These are phyloP conservation scores for Debaryomycetaceae sp. DNA, from an alignment of 1,139 yeast species.

Conservation along the genomic window DNA sequence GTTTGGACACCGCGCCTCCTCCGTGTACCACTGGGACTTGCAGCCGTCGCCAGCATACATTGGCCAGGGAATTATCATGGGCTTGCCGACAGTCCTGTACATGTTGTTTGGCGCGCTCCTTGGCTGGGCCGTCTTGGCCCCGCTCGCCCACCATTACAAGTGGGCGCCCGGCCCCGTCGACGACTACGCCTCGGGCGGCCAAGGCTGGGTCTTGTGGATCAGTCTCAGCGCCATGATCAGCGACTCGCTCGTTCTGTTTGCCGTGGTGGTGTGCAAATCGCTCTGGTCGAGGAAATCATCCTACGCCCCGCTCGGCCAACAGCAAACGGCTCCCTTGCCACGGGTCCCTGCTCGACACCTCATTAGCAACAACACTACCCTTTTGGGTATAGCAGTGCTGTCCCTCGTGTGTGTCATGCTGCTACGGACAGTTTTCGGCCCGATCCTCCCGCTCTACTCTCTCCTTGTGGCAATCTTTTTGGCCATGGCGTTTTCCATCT, in stretches of 20 bases:
- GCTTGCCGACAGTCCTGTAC: slow-evolving; percentile 78
- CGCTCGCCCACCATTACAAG: slow-evolving; percentile 52
- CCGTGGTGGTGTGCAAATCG: slow-evolving; percentile 48
- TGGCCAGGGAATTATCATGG: slow-evolving; percentile 98
- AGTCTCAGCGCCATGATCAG: slow-evolving; percentile 89
- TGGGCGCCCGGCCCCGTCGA: slow-evolving; percentile 91
- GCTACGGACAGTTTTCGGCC: slow-evolving; percentile 58
- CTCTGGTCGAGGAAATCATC: slow-evolving; percentile 4
- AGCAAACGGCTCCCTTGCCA: not conserved
- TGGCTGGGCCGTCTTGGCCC: slow-evolving; percentile 90
- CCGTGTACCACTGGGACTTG: slow-evolving; percentile 69
- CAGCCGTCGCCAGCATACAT: slow-evolving; percentile 97
- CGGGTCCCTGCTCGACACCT: slow-evolving; percentile 24
- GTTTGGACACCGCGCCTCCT: slow-evolving; percentile 59
- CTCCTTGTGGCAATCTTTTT: slow-evolving; percentile 56
- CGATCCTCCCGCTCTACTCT: slow-evolving; percentile 61
- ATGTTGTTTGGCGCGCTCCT: slow-evolving; percentile 83
- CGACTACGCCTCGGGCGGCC: slow-evolving; percentile 90
- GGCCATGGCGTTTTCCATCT: slow-evolving; percentile 68
- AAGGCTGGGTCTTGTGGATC: slow-evolving; percentile 97
- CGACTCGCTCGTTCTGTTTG: slow-evolving; percentile 76
- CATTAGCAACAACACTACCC: slow-evolving; percentile 39
- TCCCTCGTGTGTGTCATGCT: slow-evolving; percentile 56
- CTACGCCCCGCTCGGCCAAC: not conserved
- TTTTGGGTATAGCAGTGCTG: slow-evolving; percentile 54